Evolutionary conservation across 176 grass and related monocot species (phyloP), one percentile per base, ranked within the genome.

Genomic region (Eragrostis nindensis): DNA sequence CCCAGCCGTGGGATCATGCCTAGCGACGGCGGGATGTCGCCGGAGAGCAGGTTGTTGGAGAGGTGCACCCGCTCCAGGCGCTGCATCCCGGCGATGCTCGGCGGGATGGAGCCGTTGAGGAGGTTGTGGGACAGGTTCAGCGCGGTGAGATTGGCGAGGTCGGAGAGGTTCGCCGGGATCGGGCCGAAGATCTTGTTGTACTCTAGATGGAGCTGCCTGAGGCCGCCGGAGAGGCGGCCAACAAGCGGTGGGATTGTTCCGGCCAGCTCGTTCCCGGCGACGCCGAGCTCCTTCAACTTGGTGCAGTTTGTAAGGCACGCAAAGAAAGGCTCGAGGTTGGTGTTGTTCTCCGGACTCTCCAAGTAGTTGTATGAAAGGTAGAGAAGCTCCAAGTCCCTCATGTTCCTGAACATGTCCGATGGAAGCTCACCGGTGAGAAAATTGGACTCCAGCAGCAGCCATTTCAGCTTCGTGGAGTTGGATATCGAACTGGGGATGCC

Each of bases 361-460:
- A 99, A 70, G 77, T 90, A 86, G 82, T 99, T 99, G 78, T 88
- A 93, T 7, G 96, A 93, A 2, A 99, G 86, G 66, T 93, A 84
- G 5, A 99, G 75, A 27, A 75, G 88, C 73, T 90, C 77, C 2
- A 99, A 46, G 62, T 49, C 48, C 47, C 71, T 83, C 90, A 93
- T 94, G 81, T 79, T 79, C 61, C 84, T 13, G 61, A 99, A 93
- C 75, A 93, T 85, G 71, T 63, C 15, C 3, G 86, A 62, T 11
- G 92, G 88, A 45, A 99, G 78, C 68, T 89, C 92, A 26, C 92
- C 90, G 22, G 27, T 10, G 57, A 99, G 90, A 74, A 21, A 75
- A 24, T 99, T 99, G 0, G 85, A 88, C 70, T 93, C 92, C 45
- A 95, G 26, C 19, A 95, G 90, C 4, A 99, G 75, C 96, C 92